phyloP scores from a whole-genome alignment of 768 basidiomycete genomes.

The Terana coerulea region DNA sequence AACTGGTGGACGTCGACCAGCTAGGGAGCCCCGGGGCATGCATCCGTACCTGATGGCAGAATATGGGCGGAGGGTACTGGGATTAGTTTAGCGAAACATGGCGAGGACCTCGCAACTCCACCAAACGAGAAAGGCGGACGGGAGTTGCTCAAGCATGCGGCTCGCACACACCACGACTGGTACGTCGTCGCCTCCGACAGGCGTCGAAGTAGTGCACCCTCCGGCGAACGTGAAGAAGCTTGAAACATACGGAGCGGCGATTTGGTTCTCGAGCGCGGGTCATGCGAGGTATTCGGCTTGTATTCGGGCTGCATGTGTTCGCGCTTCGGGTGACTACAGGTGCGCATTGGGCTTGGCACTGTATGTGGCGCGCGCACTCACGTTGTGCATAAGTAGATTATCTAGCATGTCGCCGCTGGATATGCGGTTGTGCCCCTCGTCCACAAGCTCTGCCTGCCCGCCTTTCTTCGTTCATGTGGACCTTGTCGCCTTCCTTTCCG shows the following conservation, averaged over 20 bases:
- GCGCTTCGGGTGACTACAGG: not conserved
- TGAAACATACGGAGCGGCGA: too few species aligned
- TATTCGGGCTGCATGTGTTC: not conserved
- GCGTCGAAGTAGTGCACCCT: not conserved
- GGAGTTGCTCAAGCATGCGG: constrained; percentile 48
- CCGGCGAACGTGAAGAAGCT: too few species aligned
- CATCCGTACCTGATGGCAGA: constrained; percentile 8
- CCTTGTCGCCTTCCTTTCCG: too few species aligned
- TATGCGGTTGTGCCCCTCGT: too few species aligned
- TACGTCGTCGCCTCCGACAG: constrained; percentile 58
- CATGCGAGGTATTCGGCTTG: too few species aligned
- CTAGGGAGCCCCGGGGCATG: too few species aligned
- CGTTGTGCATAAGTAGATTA: not conserved
- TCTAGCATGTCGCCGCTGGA: too few species aligned
- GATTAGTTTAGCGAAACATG: not conserved
- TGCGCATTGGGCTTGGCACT: not conserved
- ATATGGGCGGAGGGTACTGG: constrained; percentile 15
- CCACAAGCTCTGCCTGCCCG: too few species aligned
- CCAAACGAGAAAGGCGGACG: constrained; percentile 33
- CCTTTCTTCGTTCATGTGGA: too few species aligned
- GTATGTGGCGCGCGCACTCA: not conserved
- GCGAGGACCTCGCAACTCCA: not conserved
- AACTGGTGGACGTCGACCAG: constrained; percentile 43
- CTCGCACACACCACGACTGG: constrained; percentile 45
- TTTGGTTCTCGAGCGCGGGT: too few species aligned